These are phyloP conservation scores for Fagus crenata DNA, from an alignment of 306 rosid species.

Conservation along the genomic window DNA sequence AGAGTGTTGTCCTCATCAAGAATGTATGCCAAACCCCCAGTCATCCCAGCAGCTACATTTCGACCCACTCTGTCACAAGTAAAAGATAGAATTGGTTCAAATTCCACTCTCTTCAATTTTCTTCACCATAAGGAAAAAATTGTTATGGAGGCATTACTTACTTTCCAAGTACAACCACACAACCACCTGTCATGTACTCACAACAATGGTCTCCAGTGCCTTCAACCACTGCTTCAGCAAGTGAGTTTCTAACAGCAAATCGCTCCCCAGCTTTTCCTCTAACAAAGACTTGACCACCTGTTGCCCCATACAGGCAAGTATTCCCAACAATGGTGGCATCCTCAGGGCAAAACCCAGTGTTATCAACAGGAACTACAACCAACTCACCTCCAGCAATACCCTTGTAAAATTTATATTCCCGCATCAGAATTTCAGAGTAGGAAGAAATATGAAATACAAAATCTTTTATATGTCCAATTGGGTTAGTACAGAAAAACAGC, in stretches of 20 bases:
- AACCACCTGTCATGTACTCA: constrained; percentile 99
- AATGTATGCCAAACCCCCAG: constrained; percentile 95
- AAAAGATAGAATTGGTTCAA: constrained; percentile 30
- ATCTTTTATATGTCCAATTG: background rate
- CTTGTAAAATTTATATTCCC: constrained; percentile 45
- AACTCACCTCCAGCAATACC: constrained; percentile 98
- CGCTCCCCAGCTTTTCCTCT: constrained; percentile 97
- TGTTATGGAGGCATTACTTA: constrained; percentile 54
- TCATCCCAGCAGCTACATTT: constrained; percentile 99
- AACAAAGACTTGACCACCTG: constrained; percentile 92
- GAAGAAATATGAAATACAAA: background rate
- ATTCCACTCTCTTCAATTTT: constrained; percentile 16
- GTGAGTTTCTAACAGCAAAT: constrained; percentile 98
- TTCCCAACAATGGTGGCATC: constrained; percentile 97
- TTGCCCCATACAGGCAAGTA: constrained; percentile 98
- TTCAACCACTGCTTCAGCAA: constrained; percentile 95
- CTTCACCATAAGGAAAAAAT: background rate
- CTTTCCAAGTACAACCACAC: constrained; percentile 94
- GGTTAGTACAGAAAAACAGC: background rate
- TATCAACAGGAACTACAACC: constrained; percentile 82
- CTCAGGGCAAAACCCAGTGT: constrained; percentile 80
- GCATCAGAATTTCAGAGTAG: constrained; percentile 28
- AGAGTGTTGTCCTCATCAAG: constrained; percentile 86
- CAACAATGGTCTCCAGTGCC: constrained; percentile 97
- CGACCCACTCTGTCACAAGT: constrained; percentile 87